Evolutionary conservation across 1,284 basidiomycete genomes (phyloP).

Genomic region (Entoloma clypeatum): DNA sequence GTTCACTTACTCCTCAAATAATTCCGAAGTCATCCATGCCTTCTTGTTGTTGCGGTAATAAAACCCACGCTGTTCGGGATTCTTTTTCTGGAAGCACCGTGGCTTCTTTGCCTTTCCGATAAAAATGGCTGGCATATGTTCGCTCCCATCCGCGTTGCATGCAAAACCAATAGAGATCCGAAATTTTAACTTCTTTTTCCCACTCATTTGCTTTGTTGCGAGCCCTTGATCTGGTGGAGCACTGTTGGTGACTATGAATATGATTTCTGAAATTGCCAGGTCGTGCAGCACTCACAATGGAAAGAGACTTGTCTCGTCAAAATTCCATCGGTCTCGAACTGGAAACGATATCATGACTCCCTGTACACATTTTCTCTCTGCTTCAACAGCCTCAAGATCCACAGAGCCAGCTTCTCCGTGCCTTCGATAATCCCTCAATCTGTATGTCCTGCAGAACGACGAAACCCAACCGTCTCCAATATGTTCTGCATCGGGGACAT

Average conservation of each 20-base stretch:
- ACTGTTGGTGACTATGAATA: constrained; percentile 1
- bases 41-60: constrained; percentile 34
- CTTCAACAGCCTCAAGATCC: constrained; percentile 23
- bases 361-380: constrained; percentile 23
- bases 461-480: constrained; percentile 28
- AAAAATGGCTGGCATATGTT: constrained; percentile 27
- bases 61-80: constrained; percentile 22
- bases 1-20: constrained; percentile 33
- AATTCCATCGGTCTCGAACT: constrained; percentile 29
- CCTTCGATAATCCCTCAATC: constrained; percentile 24
- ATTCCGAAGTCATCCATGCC: constrained; percentile 23
- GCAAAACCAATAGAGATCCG: constrained; percentile 27
- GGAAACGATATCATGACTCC: constrained; percentile 18
- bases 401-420: constrained; percentile 40
- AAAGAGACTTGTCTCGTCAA: constrained; percentile 36
- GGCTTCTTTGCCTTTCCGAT: constrained; percentile 33
- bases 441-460: constrained; percentile 27
- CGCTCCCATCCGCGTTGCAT: constrained; percentile 29
- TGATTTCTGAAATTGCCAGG: background rate
- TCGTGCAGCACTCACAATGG: constrained; percentile 5
- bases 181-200: constrained; percentile 30
- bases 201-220: constrained; percentile 24
- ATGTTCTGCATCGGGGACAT: constrained; percentile 26
- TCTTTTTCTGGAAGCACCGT: constrained; percentile 24
- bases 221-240: constrained; percentile 29